These are phyloP conservation scores for Phytopythium boreale DNA, from an alignment of 352 stramenopile species.

Conservation along the genomic window DNA sequence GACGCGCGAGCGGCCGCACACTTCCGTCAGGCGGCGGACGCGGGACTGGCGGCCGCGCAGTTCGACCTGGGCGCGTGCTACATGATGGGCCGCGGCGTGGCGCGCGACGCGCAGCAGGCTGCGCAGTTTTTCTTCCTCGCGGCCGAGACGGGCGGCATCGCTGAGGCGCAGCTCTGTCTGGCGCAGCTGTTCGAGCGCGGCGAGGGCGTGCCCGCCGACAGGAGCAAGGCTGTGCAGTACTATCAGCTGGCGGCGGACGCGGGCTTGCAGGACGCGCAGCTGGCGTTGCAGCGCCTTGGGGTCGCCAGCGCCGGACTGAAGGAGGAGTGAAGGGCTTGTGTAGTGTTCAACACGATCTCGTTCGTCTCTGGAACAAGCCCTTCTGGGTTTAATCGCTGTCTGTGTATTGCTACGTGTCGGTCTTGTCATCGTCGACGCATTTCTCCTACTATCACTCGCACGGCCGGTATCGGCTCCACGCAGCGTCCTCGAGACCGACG, in stretches of 20 bases:
- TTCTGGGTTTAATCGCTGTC: background rate
- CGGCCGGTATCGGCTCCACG: background rate
- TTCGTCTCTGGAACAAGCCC: background rate
- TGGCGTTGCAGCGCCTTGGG: slow-evolving; percentile 51
- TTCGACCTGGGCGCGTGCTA: slow-evolving; percentile 84
- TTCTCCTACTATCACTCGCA: background rate
- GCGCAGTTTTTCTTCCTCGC: slow-evolving; percentile 73
- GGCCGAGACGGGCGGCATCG: slow-evolving; percentile 50
- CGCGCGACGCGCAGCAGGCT: slow-evolving; percentile 45
- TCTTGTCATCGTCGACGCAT: background rate
- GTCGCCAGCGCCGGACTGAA: slow-evolving; percentile 1
- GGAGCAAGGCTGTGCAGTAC: slow-evolving; percentile 69
- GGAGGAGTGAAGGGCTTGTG: background rate
- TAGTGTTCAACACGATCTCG: no score
- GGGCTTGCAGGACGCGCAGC: slow-evolving; percentile 46
- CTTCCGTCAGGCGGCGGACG: slow-evolving; percentile 61
- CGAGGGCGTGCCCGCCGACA: slow-evolving; percentile 40
- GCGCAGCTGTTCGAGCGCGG: slow-evolving; percentile 73
- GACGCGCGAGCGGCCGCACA: slow-evolving; percentile 37
- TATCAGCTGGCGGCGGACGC: slow-evolving; percentile 65
- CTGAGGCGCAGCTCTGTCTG: slow-evolving; percentile 71
- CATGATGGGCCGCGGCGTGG: slow-evolving; percentile 66
- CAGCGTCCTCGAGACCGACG: background rate
- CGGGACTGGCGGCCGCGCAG: slow-evolving; percentile 53
- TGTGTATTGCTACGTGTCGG: background rate